phyloP scores from a whole-genome alignment of 2,329 filamentous ascomycete genomes.

The Acephala macrosclerotiorum region DNA sequence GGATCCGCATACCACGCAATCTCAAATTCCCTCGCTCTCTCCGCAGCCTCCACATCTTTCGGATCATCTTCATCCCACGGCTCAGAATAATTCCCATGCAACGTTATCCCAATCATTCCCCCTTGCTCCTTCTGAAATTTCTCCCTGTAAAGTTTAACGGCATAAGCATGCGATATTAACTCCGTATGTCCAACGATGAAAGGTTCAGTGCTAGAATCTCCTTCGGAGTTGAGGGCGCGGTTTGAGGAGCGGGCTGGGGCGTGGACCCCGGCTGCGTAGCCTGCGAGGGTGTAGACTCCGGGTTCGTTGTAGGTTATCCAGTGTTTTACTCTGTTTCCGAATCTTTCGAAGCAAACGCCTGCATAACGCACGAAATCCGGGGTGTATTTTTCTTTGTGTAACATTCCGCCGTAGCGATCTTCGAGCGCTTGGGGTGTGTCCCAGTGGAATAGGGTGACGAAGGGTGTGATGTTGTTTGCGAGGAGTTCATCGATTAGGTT shows the following conservation, averaged over 20 bases:
- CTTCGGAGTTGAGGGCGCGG: conserved; percentile 70
- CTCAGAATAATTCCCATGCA: conserved; percentile 71
- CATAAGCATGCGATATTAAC: conserved; percentile 79
- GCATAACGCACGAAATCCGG: conserved; percentile 83
- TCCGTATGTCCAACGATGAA: conserved; percentile 85
- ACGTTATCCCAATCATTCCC: conserved; percentile 83
- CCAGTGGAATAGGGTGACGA: conserved; percentile 88
- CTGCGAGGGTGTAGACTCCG: conserved; percentile 82
- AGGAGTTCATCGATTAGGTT: conserved; percentile 79
- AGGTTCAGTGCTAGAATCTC: conserved; percentile 77
- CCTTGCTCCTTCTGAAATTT: conserved; percentile 76
- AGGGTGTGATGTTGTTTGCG: conserved; percentile 77
- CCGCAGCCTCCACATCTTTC: conserved; percentile 73
- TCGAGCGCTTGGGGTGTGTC: conserved; percentile 82
- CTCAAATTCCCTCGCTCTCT: conserved; percentile 83
- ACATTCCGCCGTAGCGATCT: conserved; percentile 79
- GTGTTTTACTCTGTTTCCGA: conserved; percentile 75
- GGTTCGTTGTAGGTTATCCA: conserved; percentile 94
- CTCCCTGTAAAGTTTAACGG: conserved; percentile 80
- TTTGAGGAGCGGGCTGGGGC: conserved; percentile 83
- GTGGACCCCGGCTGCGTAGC: conserved; percentile 78
- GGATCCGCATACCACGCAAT: conserved; percentile 89
- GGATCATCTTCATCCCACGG: conserved; percentile 82
- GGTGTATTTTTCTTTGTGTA: conserved; percentile 81
- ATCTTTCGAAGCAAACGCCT: conserved; percentile 74